Conservation (phyloP, 164 flowering plant genomes). For the Cinnamomum micranthum region DNA sequence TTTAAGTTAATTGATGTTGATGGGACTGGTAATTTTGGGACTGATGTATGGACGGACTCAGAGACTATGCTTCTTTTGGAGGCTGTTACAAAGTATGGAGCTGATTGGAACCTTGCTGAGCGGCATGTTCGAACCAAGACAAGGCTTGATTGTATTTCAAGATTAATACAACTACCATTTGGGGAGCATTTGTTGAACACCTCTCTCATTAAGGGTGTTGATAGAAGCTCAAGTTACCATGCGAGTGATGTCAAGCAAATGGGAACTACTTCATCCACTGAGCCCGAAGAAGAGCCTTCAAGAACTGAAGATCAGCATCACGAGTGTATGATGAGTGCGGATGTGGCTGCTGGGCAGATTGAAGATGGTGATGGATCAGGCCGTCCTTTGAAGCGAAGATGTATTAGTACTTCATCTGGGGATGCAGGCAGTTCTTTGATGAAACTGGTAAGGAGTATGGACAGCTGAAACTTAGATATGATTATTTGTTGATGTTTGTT, state of each 20-base stretch:
- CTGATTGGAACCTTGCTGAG: slow-evolving; percentile 86
- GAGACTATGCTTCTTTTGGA: slow-evolving; percentile 83
- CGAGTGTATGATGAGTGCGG: slow-evolving; percentile 20
- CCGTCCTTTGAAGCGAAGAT: slow-evolving; percentile 53
- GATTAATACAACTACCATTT: slow-evolving; percentile 79
- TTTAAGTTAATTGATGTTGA: slow-evolving; percentile 41
- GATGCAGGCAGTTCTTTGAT: slow-evolving; percentile 57
- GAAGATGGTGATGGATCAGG: slow-evolving; percentile 29
- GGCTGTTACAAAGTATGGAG: slow-evolving; percentile 77
- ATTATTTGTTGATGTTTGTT: too few species aligned
- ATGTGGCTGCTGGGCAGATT: slow-evolving; percentile 22
- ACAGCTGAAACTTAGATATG: too few species aligned
- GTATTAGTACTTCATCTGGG: slow-evolving; percentile 31
- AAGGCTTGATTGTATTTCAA: slow-evolving; percentile 74
- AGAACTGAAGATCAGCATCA: slow-evolving; percentile 23
- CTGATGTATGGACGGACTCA: slow-evolving; percentile 66
- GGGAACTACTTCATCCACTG: slow-evolving; percentile 25
- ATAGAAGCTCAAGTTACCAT: slow-evolving; percentile 14
- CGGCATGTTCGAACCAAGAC: slow-evolving; percentile 64
- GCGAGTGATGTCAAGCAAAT: slow-evolving; percentile 19
- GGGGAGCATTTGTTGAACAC: slow-evolving; percentile 63
- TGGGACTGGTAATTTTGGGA: slow-evolving; percentile 18
- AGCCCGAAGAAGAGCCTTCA: slow-evolving; percentile 31
- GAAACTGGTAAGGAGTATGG: slow-evolving; percentile 59
- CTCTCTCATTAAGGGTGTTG: slow-evolving; percentile 24